Evolutionary conservation across 768 basidiomycete genomes (phyloP).

Genomic region (Macrolepiota fuliginosa): DNA sequence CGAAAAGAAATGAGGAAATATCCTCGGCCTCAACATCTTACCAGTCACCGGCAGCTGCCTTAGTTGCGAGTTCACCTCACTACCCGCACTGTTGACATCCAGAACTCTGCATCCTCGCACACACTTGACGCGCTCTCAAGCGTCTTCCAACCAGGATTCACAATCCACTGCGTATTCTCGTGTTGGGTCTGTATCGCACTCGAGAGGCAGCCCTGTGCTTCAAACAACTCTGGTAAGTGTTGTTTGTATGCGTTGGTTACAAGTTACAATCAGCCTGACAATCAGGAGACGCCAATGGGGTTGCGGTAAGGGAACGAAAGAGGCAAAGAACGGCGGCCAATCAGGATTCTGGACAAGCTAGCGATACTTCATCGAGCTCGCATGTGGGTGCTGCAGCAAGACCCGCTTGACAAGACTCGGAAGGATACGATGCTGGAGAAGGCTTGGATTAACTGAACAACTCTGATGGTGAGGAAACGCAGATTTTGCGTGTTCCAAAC

Average conservation of each 20-base stretch:
- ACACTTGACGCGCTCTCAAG: constrained; percentile 15
- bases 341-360: background rate
- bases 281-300: background rate
- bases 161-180: constrained; percentile 12
- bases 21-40: background rate
- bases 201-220: constrained; percentile 6
- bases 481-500: background rate
- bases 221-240: background rate
- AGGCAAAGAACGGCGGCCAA: constrained; percentile 12
- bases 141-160: constrained; percentile 18
- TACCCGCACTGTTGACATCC: constrained; percentile 24
- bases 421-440: constrained; percentile 6
- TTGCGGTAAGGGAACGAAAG: constrained; percentile 18
- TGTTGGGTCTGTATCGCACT: constrained; percentile 13
- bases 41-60: background rate
- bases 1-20: background rate
- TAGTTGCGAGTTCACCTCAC: constrained; percentile 10
- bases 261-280: no score
- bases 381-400: background rate
- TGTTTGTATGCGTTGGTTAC: no score
- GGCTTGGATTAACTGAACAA: constrained; percentile 2
- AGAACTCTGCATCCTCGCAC: constrained; percentile 18
- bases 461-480: background rate
- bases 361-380: background rate
- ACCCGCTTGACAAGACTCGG: background rate